Evolutionary conservation across 306 rosid species (phyloP).

Genomic region (Astragalus membranaceus): DNA sequence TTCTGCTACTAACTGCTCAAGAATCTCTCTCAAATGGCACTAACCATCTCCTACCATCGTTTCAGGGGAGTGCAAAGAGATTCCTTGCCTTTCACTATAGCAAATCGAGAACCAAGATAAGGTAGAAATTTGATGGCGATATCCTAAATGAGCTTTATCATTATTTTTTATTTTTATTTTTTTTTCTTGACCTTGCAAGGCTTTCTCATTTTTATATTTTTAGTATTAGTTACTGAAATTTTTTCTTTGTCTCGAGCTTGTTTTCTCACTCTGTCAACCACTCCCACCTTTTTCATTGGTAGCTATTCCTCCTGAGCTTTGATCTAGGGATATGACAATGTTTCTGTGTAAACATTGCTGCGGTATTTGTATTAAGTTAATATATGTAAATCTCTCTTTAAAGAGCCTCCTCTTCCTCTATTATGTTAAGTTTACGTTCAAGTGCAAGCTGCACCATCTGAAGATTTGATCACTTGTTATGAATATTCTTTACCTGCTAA

Average conservation of each 20-base stretch:
- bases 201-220: not conserved
- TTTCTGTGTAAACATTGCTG: not conserved
- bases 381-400: not conserved
- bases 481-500: not conserved
- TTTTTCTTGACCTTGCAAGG: conserved; percentile 93
- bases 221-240: fast-evolving
- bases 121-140: conserved; percentile 35
- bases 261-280: not conserved
- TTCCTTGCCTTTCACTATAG: conserved; percentile 10
- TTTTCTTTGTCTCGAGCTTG: fast-evolving
- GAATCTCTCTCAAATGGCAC: conserved; percentile 20
- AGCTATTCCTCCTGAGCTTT: conserved; percentile 80
- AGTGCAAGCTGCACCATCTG: not conserved
- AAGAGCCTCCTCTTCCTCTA: not conserved
- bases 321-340: not conserved
- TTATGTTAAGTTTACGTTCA: not conserved
- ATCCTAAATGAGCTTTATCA: conserved; percentile 55
- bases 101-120: not conserved
- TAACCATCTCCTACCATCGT: not conserved
- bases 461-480: not conserved
- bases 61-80: not conserved
- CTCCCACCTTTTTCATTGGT: not conserved
- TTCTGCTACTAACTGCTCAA: conserved; percentile 2
- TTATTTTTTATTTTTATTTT: fast-evolving
- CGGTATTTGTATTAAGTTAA: not conserved